A percentile compares a stretch with the other conserved stretches of the same genome.
phyloP scores from a whole-genome alignment of 345 rosid genomes.

The Sonneratia alba region DNA sequence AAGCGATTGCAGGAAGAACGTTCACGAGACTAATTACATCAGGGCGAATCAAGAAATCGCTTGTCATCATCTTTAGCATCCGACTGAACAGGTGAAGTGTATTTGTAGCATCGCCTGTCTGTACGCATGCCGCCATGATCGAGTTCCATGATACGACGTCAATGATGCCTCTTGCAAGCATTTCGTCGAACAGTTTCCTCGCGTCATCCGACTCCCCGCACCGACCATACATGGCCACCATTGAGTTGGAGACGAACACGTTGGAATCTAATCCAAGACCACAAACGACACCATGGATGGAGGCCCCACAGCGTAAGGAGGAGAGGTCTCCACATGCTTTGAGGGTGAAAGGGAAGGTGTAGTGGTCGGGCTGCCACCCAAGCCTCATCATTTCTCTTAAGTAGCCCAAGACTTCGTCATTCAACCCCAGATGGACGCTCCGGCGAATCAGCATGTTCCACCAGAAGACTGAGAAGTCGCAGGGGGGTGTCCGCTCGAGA shows the following conservation, averaged over 20 bases:
- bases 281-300: conserved; percentile 38
- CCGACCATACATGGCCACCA: conserved; percentile 52
- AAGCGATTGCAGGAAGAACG: conserved; percentile 58
- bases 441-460: conserved; percentile 66
- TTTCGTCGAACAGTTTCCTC: conserved; percentile 61
- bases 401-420: conserved; percentile 24
- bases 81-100: conserved; percentile 38
- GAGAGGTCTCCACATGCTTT: conserved; percentile 65
- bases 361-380: conserved; percentile 62
- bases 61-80: conserved; percentile 45
- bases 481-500: conserved; percentile 40
- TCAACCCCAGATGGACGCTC: conserved; percentile 27
- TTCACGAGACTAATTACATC: conserved; percentile 66
- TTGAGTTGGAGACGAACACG: conserved; percentile 64
- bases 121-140: conserved; percentile 40
- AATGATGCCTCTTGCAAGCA: conserved; percentile 27
- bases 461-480: conserved; percentile 41
- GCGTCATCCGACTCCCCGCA: conserved; percentile 47
- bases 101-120: conserved; percentile 31
- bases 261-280: conserved; percentile 42
- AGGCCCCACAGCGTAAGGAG: conserved; percentile 28
- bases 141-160: conserved; percentile 82
- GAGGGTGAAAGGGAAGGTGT: conserved; percentile 66
- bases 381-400: conserved; percentile 38
- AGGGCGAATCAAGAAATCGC: conserved; percentile 22